phyloP scores from a whole-genome alignment of 2,329 filamentous ascomycete species.

The Kalaharituber pfeilii region DNA sequence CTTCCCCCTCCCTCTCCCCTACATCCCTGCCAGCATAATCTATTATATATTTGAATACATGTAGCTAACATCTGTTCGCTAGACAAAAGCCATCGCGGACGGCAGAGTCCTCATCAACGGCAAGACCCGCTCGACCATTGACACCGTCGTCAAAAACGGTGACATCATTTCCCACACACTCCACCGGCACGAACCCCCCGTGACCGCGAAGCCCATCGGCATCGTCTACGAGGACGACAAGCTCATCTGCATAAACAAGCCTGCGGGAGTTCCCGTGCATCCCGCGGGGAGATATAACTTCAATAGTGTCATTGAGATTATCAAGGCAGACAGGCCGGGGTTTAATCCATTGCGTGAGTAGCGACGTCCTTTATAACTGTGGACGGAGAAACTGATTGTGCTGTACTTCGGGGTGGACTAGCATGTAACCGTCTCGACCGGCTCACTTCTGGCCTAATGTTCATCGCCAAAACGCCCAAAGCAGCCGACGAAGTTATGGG shows the following conservation, averaged over 20 bases:
- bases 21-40: not conserved
- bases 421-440: conserved; percentile 89
- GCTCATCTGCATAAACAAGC: conserved; percentile 94
- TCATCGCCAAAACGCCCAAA: conserved; percentile 71
- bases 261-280: conserved; percentile 84
- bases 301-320: conserved; percentile 87
- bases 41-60: not conserved
- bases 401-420: conserved; percentile 30
- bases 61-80: conserved; percentile 7
- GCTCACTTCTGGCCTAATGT: conserved; percentile 94
- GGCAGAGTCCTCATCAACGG: conserved; percentile 71
- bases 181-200: conserved; percentile 88
- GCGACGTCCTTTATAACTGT: not conserved
- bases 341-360: conserved; percentile 39
- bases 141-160: conserved; percentile 67
- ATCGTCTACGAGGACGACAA: conserved; percentile 83
- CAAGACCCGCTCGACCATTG: conserved; percentile 35
- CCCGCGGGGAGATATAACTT: conserved; percentile 89
- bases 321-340: conserved; percentile 53
- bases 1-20: not conserved
- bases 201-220: conserved; percentile 60
- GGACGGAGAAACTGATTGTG: not conserved
- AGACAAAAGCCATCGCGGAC: conserved; percentile 58
- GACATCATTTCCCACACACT: conserved; percentile 83
- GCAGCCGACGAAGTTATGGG: conserved; percentile 60